Percentiles rank a stretch among this genome's conserved stretches.
Conservation (phyloP, 345 rosid species). For the Syzygium grande region DNA sequence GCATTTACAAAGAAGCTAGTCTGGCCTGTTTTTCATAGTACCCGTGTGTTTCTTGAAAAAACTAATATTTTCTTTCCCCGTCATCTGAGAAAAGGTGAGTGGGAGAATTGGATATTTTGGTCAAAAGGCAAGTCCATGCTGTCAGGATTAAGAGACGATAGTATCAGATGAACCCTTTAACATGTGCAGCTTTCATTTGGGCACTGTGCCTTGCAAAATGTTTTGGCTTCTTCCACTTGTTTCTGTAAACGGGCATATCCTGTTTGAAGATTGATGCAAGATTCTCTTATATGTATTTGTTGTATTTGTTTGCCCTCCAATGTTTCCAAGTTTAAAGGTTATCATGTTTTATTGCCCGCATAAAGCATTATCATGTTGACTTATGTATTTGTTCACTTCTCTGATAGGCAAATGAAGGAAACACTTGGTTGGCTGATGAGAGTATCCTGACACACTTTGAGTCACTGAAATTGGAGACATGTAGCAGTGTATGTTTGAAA, state of each 20-base stretch:
- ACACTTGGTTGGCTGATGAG: conserved; percentile 84
- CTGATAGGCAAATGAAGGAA: conserved; percentile 47
- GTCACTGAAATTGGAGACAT: conserved; percentile 51
- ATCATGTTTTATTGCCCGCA: not conserved
- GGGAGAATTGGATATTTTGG: not conserved
- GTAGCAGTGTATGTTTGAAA: conserved; percentile 40
- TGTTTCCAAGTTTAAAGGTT: not conserved
- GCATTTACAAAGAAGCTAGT: not conserved
- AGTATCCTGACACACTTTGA: conserved; percentile 60
- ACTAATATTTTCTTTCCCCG: not conserved
- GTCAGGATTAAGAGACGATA: not conserved
- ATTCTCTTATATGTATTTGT: not conserved
- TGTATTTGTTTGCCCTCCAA: not conserved
- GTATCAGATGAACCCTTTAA: not conserved
- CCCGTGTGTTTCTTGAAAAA: not conserved
- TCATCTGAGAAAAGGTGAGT: not conserved
- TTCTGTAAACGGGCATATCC: not conserved
- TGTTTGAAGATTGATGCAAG: not conserved
- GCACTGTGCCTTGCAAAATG: not conserved
- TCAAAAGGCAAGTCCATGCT: not conserved
- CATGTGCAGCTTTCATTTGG: not conserved
- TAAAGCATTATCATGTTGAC: not conserved
- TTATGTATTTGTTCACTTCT: conserved; percentile 8
- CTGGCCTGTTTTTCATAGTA: not conserved
- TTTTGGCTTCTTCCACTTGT: not conserved